phyloP scores from a whole-genome alignment of 257 asterid species.

The Mitragyna speciosa region DNA sequence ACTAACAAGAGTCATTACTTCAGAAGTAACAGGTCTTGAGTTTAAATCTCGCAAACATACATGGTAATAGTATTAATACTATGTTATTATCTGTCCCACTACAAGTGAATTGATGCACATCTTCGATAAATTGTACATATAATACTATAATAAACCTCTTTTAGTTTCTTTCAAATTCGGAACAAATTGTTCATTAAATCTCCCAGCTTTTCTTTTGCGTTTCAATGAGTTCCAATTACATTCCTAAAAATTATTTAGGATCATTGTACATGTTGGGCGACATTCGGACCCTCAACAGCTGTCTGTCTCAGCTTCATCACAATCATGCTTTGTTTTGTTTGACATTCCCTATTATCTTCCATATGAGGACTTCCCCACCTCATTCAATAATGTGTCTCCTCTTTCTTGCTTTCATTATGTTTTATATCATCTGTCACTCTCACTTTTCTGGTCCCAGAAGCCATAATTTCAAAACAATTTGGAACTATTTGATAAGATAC shows the following conservation, averaged over 20 bases:
- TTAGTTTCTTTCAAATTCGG: too few species aligned
- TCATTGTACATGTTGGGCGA: neutral
- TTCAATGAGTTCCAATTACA: neutral
- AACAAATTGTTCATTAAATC: too few species aligned
- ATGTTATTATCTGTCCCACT: too few species aligned
- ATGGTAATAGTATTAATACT: too few species aligned
- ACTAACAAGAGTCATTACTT: too few species aligned
- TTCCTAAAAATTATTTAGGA: neutral
- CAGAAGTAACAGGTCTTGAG: too few species aligned
- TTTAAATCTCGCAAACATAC: too few species aligned
- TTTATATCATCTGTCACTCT: neutral
- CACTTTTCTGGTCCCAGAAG: neutral
- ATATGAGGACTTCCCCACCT: conserved; percentile 15
- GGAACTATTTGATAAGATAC: too few species aligned
- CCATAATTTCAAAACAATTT: neutral
- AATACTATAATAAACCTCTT: too few species aligned
- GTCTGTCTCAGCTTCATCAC: conserved; percentile 12
- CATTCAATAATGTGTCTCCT: conserved; percentile 10
- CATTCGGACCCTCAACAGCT: conserved; percentile 19
- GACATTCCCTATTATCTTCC: conserved; percentile 13
- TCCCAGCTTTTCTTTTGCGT: too few species aligned
- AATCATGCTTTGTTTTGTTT: conserved; percentile 7
- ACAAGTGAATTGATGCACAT: too few species aligned
- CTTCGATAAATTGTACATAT: too few species aligned
- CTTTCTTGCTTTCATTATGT: neutral